Evolutionary conservation across 768 basidiomycete genomes (phyloP), one percentile per base, ranked within the genome.

Genomic region (Trametes sanguinea): DNA sequence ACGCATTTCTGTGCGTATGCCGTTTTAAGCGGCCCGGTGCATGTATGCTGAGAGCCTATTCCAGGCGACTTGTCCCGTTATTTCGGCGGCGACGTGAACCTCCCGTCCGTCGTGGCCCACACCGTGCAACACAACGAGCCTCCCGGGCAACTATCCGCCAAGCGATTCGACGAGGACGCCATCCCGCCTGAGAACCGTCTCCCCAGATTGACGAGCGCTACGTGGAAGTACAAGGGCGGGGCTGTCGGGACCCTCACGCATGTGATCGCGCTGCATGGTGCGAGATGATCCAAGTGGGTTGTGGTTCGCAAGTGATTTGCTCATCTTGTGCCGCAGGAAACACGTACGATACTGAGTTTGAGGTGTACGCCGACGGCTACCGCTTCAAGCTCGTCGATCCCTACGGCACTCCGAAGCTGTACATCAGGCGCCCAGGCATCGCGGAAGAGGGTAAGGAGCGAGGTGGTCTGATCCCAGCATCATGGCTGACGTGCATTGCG

Each of bases 171-270:
- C 68, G 81, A 83, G 65, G 62, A 59, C 54, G 66, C 70, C 61
- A 77, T 80, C 50, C 73, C 76, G 17, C 71, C 74, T 35, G 78
- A 78, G 17, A 72, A 80, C 57, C 74, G 82, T 35, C 80, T 83
- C 59, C 82, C 82, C 5, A 73, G 82, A 37, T 69, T 81, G 40
- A 82, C 81, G 27, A 72, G 74, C 54, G 81, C 82, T 27, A 76
- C 76, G n/a, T 83, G 82, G 82, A 69, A 69, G 48, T 69, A 69
- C 44, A 37, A 40, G 10, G 51, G 33, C 48, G 81, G 82, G n/a
- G 81, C 80, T 5, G 77, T 82, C 32, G 82, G 81, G 8, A 74
- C 72, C 7, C 73, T 83, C 61, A 80, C 78, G 14, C 82, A 83
- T 66, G 79, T 78, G 48, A 77, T 82, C 44, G 76, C 77, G 32